These are phyloP conservation scores for Chytriomyces hyalinus DNA, from an alignment of 192 early-diverging fungal species.

Conservation along the genomic window DNA sequence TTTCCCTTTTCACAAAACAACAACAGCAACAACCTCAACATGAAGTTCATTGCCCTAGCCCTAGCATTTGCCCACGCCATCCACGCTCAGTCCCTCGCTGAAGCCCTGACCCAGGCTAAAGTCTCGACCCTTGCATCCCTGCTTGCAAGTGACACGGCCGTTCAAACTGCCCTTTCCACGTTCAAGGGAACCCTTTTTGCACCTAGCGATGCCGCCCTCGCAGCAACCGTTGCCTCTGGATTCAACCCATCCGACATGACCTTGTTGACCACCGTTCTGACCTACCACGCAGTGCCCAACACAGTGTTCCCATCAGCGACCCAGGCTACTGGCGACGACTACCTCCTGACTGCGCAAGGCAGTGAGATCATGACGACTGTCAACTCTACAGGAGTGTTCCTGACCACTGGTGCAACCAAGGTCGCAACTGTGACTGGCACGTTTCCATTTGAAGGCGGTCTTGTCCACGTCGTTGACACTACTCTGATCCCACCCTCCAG, in stretches of 20 bases:
- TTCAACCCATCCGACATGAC: slow-evolving; percentile 15
- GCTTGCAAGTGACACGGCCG: slow-evolving; percentile 2
- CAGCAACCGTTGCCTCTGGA: slow-evolving; percentile 13
- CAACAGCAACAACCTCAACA: neutral
- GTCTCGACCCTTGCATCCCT: slow-evolving; percentile 9
- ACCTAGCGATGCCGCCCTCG: slow-evolving; percentile 32
- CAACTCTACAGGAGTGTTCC: neutral
- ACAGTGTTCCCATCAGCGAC: slow-evolving; percentile 15
- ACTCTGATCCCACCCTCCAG: slow-evolving; percentile 48
- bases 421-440: slow-evolving; percentile 39
- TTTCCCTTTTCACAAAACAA: no score
- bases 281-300: slow-evolving; percentile 27
- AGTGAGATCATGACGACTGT: slow-evolving; percentile 7
- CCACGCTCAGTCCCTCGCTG: slow-evolving; percentile 9
- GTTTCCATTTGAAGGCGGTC: slow-evolving; percentile 47
- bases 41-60: neutral
- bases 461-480: slow-evolving; percentile 53
- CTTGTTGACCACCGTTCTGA: slow-evolving; percentile 6
- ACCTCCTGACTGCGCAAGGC: slow-evolving; percentile 21
- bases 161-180: slow-evolving; percentile 14
- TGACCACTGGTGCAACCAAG: neutral
- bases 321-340: neutral
- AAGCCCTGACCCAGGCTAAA: slow-evolving; percentile 3
- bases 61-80: neutral
- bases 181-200: slow-evolving; percentile 35